Evolutionary conservation across 805 yeast species (phyloP), one percentile per base, ranked within the genome.

Genomic region (Nakazawaea holstii): DNA sequence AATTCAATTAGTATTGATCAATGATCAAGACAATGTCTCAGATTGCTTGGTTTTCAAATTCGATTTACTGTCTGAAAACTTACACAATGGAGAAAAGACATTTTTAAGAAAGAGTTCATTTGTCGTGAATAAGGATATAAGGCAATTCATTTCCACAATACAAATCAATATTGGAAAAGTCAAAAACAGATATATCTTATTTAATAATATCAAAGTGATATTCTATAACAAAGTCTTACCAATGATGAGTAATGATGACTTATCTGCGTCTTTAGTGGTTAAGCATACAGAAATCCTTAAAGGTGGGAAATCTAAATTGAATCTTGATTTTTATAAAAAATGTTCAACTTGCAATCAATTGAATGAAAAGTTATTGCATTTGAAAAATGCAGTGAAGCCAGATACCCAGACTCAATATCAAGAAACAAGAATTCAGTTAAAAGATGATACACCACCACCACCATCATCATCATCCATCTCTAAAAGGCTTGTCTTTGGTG

Each of bases 1-100:
- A 8, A 48, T 66, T 1, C 68, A 65, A 45, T 32, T 66, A 9
- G 52, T 62, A 8, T 56, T 64, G 10, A 62, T 53, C 48, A 66
- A 65, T 51, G 55, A 55, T 35, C 64, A 64, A 46, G 54, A 53
- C 30, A 59, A 59, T 8, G 51, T 60, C 5, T 53, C 57, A 10
- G 53, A 59, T 2, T 44, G 59, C 15, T 50, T 64, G 7, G 33
- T 60, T 32, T 42, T 65, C 26, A 57, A 61, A 10, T 65, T 58
- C 43, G 58, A 64, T 38, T 42, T 64, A 8, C 32, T 57, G 3
- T 4, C n/a, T 8, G 48, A 45, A 27, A 49, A 33, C 4, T 33
- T 66, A 26, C 26, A 51, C 4, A 51, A 53, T n/a, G 58, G 62
- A 30, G 48, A 52, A 42, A 63, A 63, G 48, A 56, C 55, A 32